These are phyloP conservation scores for Raphidocelis subcapitata DNA, from an alignment of 139 green algal genomes.

Conservation along the genomic window DNA sequence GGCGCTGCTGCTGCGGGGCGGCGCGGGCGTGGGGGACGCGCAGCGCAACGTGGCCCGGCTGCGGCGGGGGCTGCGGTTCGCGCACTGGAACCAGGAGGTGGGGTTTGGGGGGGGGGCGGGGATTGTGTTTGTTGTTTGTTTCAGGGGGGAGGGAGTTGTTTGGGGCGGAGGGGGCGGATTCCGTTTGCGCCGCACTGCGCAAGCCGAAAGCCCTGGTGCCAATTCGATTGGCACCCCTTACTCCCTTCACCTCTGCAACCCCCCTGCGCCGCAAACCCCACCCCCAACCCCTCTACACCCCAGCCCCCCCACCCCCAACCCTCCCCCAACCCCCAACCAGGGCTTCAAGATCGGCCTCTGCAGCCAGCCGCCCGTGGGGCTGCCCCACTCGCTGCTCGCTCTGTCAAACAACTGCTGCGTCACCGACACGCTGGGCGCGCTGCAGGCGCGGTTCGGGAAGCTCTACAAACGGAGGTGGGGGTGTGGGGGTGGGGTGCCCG, in stretches of 20 bases:
- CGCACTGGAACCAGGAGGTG: conserved; percentile 77
- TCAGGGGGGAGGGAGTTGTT: not conserved
- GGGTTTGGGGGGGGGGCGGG: not conserved
- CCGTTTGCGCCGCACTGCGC: not conserved
- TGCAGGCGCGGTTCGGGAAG: conserved; percentile 65
- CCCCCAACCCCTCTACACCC: not conserved
- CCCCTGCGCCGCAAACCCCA: no score
- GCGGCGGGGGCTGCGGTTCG: conserved; percentile 58
- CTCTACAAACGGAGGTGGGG: conserved; percentile 48
- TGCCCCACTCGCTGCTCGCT: conserved; percentile 65
- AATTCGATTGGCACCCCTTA: not conserved
- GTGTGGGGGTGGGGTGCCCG: not conserved
- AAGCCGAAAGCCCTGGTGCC: not conserved
- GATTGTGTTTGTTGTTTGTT: not conserved
- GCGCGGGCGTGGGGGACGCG: conserved; percentile 59
- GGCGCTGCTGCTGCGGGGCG: conserved; percentile 65
- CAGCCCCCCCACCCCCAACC: not conserved
- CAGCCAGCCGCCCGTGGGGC: conserved; percentile 56
- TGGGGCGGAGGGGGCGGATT: not conserved
- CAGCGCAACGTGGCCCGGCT: conserved; percentile 66
- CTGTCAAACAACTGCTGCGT: conserved; percentile 82
- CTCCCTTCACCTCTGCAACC: no score
- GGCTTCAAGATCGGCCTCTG: conserved; percentile 81
- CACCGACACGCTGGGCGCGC: conserved; percentile 49
- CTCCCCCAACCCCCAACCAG: conserved; percentile 11